Evolutionary conservation across 306 rosid genomes (phyloP), one percentile per base, ranked within the genome.

Genomic region (Rosa chinensis): DNA sequence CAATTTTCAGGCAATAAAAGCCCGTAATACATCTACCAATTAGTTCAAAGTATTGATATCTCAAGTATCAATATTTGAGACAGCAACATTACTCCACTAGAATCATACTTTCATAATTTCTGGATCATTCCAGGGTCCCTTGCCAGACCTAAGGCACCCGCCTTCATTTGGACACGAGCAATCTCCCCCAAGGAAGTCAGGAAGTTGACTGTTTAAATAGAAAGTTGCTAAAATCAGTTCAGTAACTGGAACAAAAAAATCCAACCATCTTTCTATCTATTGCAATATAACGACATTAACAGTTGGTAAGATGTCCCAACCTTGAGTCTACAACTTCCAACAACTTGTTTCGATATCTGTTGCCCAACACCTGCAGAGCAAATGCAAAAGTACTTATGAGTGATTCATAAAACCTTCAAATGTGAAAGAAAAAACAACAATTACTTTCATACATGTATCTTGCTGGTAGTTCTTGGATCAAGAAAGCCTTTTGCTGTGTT

Each of bases 61-160:
- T 62, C 72, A 25, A 37, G 62, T n/a, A 48, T 69, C 43, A 71
- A 45, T 70, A 55, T 58, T 52, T 48, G 66, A 20, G 62, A 78
- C 66, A 56, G 69, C 72, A 69, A 61, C 37, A 77, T 70, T 66
- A 74, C 64, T 81, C 25, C 78, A 78, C 79, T 61, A 67, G 85
- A 82, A 39, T 63, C 90, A 73, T 90, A 95, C 99, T 86, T 93
- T 90, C 88, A 86, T 86, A 83, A 95, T 91, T 63, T 89, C 85
- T 42, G 92, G 93, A 89, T 93, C 90, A 80, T 85, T 91, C 99
- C 99, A 95, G 73, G 99, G 99, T 80, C 99, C 99, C 86, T 87
- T 95, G 88, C 85, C 82, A 86, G 98, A 88, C 83, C 92, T 86
- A 79, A 91, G 90, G 80, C 99, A 95, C 40, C 99, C 96, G 53